A percentile compares a stretch with the other conserved stretches of the same genome.
phyloP scores from a whole-genome alignment of 2,329 filamentous ascomycete genomes.

The Aspergillus pseudoviridinutans region DNA sequence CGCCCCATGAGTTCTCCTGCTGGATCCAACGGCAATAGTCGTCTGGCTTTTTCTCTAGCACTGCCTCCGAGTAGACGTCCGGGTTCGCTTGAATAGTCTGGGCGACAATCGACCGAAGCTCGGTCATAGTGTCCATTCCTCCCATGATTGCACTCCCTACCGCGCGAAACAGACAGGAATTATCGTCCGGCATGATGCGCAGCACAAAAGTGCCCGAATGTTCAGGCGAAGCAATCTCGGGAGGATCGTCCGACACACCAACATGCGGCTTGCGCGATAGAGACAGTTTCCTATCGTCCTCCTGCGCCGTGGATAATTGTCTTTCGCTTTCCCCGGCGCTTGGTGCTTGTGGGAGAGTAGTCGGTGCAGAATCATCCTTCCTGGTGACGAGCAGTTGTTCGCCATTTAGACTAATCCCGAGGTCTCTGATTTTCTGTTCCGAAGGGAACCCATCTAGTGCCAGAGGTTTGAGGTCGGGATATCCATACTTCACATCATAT shows the following conservation, averaged over 20 bases:
- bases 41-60: conserved; percentile 68
- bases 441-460: conserved; percentile 53
- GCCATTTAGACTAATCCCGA: conserved; percentile 61
- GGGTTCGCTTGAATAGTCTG: conserved; percentile 71
- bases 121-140: conserved; percentile 62
- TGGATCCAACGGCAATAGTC: conserved; percentile 81
- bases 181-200: conserved; percentile 95
- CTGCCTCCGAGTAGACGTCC: conserved; percentile 67
- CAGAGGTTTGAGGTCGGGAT: conserved; percentile 67
- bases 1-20: conserved; percentile 79
- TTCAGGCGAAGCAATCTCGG: conserved; percentile 56
- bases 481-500: conserved; percentile 80
- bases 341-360: background rate
- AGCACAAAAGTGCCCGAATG: conserved; percentile 62
- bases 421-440: conserved; percentile 49
- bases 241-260: conserved; percentile 53
- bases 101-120: conserved; percentile 73
- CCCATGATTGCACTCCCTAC: conserved; percentile 75
- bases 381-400: conserved; percentile 64
- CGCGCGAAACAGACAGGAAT: conserved; percentile 89
- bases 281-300: conserved; percentile 18
- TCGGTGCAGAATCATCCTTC: conserved; percentile 30
- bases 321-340: conserved; percentile 6
- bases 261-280: conserved; percentile 42
- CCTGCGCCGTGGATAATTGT: conserved; percentile 10